phyloP scores from a whole-genome alignment of 108 stramenopile species.

The Cylindrotheca fusiformis region DNA sequence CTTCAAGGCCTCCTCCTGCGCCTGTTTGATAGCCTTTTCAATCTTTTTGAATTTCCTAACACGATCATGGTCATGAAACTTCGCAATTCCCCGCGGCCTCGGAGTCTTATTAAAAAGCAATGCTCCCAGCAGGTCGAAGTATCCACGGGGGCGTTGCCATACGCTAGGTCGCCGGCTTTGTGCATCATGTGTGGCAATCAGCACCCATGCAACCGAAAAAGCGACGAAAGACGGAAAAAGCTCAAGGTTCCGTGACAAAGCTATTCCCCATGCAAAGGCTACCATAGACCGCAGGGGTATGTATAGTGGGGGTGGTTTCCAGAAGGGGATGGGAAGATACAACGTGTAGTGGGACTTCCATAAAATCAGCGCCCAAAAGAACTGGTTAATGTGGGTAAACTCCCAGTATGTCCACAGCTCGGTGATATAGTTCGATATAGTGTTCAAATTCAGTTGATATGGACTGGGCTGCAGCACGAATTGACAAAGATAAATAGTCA shows the following conservation, averaged over 20 bases:
- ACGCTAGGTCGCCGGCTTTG: constrained; percentile 6
- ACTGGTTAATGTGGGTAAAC: constrained; percentile 36
- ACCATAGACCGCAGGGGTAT: constrained; percentile 54
- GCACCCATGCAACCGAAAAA: constrained; percentile 23
- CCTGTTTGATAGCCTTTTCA: neutral
- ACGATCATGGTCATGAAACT: constrained; percentile 13
- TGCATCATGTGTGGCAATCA: constrained; percentile 22
- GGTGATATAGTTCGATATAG: constrained; percentile 20
- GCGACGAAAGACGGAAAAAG: constrained; percentile 14
- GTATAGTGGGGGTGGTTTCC: constrained; percentile 1
- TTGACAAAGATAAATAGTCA: too few species aligned
- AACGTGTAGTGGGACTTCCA: constrained; percentile 38
- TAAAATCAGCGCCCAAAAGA: constrained; percentile 27
- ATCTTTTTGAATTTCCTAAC: constrained; percentile 13
- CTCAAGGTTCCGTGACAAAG: constrained; percentile 19
- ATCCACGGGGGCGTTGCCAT: constrained; percentile 14
- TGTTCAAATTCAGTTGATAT: neutral
- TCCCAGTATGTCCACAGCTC: constrained; percentile 27
- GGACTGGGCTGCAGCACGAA: neutral
- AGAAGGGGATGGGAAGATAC: neutral
- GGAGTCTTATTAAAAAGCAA: constrained; percentile 21
- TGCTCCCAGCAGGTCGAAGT: constrained; percentile 16
- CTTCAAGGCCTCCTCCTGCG: constrained; percentile 17
- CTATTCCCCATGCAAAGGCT: constrained; percentile 34
- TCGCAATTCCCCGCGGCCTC: neutral